Percentiles rank a stretch among this genome's conserved stretches.
Conservation (phyloP, 2,329 filamentous ascomycete species). For the Scopulariopsis brevicaulis region DNA sequence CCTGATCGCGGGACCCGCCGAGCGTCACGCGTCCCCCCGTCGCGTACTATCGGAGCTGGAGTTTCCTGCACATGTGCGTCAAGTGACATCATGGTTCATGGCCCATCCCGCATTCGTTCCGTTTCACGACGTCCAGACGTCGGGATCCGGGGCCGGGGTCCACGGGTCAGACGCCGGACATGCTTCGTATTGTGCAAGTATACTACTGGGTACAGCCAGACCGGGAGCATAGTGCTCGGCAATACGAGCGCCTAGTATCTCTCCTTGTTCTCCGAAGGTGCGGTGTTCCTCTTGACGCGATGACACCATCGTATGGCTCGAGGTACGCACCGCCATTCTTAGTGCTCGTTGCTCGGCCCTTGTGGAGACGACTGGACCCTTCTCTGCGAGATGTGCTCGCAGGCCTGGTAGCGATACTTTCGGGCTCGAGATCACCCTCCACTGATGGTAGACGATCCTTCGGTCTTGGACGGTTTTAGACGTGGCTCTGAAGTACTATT, state of each 20-base stretch:
- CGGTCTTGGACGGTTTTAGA: too few species aligned
- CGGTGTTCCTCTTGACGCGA: neutral
- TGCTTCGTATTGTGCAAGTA: neutral
- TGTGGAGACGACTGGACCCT: neutral
- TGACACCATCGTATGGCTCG: neutral
- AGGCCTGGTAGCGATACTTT: too few species aligned
- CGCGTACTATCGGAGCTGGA: neutral
- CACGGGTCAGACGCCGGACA: neutral
- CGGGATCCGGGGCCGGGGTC: neutral
- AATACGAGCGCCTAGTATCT: too few species aligned
- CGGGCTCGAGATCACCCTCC: too few species aligned
- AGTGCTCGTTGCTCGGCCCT: neutral
- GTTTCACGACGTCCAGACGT: neutral
- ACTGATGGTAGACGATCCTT: too few species aligned
- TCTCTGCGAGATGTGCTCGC: too few species aligned
- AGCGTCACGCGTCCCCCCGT: conserved; percentile 12
- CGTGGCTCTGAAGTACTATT: neutral
- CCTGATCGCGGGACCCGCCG: neutral
- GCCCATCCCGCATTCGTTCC: neutral
- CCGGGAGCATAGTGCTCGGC: too few species aligned
- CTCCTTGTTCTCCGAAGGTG: neutral
- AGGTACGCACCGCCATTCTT: neutral
- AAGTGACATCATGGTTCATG: neutral
- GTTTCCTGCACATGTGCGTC: neutral
- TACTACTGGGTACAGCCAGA: neutral